Evolutionary conservation across 345 rosid genomes (phyloP).

Genomic region (Eucalyptus pauciflora): DNA sequence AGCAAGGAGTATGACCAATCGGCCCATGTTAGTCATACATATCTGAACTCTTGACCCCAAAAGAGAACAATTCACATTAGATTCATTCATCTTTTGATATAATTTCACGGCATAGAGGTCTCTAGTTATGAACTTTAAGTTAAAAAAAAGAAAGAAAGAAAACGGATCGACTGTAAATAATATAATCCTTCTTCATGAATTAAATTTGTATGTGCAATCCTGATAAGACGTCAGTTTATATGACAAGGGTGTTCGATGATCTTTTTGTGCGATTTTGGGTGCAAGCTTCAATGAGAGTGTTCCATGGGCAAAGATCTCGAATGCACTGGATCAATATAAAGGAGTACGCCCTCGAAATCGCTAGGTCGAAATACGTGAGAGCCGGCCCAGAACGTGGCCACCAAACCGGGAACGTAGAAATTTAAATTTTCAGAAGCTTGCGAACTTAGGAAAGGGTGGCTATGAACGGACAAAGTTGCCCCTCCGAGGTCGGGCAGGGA

Average conservation of each 20-base stretch:
- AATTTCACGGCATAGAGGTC: background rate
- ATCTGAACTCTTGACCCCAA: background rate
- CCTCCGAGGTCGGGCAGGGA: background rate
- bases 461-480: background rate
- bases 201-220: accelerated
- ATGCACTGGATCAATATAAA: background rate
- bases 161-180: background rate
- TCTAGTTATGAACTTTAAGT: background rate
- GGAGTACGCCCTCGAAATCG: background rate
- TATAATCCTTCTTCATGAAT: background rate
- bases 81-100: background rate
- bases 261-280: background rate
- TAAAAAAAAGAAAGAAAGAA: background rate
- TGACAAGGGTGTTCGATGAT: background rate
- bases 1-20: background rate
- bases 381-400: too few relatives aligned
- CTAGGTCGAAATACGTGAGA: too few relatives aligned
- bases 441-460: background rate
- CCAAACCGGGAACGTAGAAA: background rate
- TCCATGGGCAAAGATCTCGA: background rate
- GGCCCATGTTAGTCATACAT: background rate
- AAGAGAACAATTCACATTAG: background rate
- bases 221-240: background rate
- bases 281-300: background rate
- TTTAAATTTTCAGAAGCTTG: background rate